Conservation (phyloP, 257 asterid genomes). For the Anisodus tanguticus region DNA sequence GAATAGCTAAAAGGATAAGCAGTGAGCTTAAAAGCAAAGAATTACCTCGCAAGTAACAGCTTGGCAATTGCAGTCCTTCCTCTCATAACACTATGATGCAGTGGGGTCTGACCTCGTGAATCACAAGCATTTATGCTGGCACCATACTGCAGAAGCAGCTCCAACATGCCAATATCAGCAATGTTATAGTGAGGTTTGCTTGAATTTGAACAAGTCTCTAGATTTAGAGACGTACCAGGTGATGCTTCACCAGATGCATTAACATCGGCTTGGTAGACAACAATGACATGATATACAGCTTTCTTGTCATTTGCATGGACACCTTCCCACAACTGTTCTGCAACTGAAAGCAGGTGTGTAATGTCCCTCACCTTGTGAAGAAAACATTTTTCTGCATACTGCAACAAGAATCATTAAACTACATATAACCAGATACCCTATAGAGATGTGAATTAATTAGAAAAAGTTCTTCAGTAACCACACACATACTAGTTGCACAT, state of each 20-base stretch:
- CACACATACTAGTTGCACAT: background rate
- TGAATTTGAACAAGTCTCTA: constrained; percentile 36
- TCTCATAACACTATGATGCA: constrained; percentile 75
- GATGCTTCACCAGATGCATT: constrained; percentile 64
- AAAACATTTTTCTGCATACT: constrained; percentile 80
- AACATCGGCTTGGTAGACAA: constrained; percentile 61
- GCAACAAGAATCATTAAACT: constrained; percentile 38
- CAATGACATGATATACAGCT: constrained; percentile 72
- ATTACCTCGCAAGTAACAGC: constrained; percentile 70
- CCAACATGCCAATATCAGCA: constrained; percentile 78
- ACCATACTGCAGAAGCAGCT: constrained; percentile 80
- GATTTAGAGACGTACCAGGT: constrained; percentile 42
- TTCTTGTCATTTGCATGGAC: constrained; percentile 71
- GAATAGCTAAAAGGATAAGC: background rate
- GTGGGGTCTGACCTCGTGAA: constrained; percentile 76
- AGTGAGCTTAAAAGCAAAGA: constrained; percentile 7
- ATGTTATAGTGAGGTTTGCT: constrained; percentile 36
- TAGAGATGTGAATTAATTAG: background rate
- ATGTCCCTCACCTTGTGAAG: constrained; percentile 52
- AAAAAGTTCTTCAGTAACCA: background rate
- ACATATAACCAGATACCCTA: background rate
- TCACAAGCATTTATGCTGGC: constrained; percentile 66
- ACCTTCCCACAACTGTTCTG: constrained; percentile 78
- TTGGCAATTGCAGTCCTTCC: constrained; percentile 69
- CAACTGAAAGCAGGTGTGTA: constrained; percentile 58